Conservation (phyloP, 2,329 filamentous ascomycete genomes). For the Claviceps quebecensis region DNA sequence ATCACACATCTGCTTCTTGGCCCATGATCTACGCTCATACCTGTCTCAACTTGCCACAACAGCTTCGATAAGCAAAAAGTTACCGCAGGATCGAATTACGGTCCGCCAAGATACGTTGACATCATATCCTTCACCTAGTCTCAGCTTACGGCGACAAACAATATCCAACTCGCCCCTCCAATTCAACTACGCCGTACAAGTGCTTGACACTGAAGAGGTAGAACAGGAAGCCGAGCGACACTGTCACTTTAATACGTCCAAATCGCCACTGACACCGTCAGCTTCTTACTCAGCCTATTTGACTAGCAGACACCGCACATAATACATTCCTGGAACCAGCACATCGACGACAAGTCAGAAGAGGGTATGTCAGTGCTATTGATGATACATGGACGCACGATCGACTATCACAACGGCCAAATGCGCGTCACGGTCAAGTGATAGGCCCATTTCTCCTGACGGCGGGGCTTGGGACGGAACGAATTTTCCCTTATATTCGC, state of each 20-base stretch:
- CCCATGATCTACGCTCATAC: conserved; percentile 12
- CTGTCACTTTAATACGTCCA: neutral
- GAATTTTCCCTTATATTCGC: conserved; percentile 19
- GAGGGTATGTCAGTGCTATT: conserved; percentile 27
- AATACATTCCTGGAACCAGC: neutral
- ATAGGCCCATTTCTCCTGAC: conserved; percentile 30
- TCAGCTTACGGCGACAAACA: conserved; percentile 4
- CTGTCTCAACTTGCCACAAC: conserved; percentile 13
- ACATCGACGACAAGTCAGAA: neutral
- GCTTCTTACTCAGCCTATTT: neutral
- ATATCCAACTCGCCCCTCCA: neutral
- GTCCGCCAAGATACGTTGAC: neutral
- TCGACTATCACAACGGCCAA: conserved; percentile 27
- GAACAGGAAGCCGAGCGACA: neutral
- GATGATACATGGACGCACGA: conserved; percentile 33
- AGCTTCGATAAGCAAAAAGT: conserved; percentile 16
- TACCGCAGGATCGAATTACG: conserved; percentile 12
- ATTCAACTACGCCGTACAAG: neutral
- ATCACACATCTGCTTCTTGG: conserved; percentile 9
- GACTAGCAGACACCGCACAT: neutral
- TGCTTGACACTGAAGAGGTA: neutral
- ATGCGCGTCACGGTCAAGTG: conserved; percentile 32
- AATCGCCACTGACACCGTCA: neutral
- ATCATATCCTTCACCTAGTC: neutral
- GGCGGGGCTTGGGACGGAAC: conserved; percentile 18